Conservation (phyloP, 2,329 filamentous ascomycete genomes). For the Phialophora tarda region DNA sequence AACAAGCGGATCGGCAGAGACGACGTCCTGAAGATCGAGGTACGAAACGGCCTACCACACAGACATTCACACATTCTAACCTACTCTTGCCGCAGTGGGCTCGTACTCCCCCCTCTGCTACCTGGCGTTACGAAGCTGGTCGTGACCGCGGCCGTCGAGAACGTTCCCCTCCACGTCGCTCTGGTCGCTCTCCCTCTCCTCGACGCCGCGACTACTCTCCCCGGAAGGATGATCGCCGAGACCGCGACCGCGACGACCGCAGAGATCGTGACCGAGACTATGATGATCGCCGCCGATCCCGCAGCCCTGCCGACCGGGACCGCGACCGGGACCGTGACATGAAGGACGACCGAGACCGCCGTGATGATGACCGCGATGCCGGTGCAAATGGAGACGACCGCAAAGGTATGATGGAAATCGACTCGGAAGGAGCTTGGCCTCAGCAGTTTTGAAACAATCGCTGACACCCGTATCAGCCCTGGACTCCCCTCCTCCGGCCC, state of each 20-base stretch:
- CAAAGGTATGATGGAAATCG: conserved; percentile 69
- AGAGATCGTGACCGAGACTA: conserved; percentile 61
- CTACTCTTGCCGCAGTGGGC: conserved; percentile 73
- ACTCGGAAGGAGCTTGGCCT: conserved; percentile 36
- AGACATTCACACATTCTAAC: background rate
- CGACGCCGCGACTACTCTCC: conserved; percentile 76
- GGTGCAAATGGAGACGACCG: conserved; percentile 84
- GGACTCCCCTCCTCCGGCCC: conserved; percentile 79
- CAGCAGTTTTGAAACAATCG: conserved; percentile 32
- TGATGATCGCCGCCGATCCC: conserved; percentile 23
- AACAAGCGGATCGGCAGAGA: conserved; percentile 98
- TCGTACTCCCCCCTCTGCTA: conserved; percentile 94
- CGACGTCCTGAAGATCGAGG: conserved; percentile 96
- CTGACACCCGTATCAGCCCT: conserved; percentile 55
- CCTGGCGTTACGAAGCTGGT: conserved; percentile 94
- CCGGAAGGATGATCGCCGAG: conserved; percentile 82
- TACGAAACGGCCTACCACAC: conserved; percentile 52
- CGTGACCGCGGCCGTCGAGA: conserved; percentile 58
- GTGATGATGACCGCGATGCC: conserved; percentile 73
- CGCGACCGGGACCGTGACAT: conserved; percentile 61
- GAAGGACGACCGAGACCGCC: conserved; percentile 72
- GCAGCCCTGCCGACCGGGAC: conserved; percentile 44
- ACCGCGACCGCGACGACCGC: conserved; percentile 77
- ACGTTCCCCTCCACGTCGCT: conserved; percentile 78
- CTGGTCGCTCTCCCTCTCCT: conserved; percentile 67